Base-by-base conservation (phyloP, 257 asterid genomes). In the Ilex asprella region DNA sequence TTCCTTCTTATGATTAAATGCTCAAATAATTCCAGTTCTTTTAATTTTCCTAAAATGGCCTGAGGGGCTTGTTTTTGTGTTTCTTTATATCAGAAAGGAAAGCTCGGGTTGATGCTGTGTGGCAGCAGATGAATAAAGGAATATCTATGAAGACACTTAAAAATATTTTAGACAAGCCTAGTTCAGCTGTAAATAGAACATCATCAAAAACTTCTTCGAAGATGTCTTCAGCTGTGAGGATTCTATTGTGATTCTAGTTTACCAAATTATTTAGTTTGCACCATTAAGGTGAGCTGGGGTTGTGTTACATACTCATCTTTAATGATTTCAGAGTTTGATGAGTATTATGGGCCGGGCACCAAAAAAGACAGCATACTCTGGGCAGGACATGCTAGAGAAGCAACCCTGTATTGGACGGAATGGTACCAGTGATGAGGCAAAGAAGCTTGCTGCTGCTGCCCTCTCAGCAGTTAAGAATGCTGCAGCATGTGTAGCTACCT, bases 91-190 rank as follows among this genome's bases (percentile, higher is more conserved):
- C 76, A 92, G 99, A 86, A 71, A 84, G 89, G 70, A 83, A 85
- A 72, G 94, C 87, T 67, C 90, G 95, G 44, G 78, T 89, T 31
- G 96, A 87, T 71, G 95, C 88, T 70, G 72, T 89, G 31, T 92
- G 99, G 99, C 82, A 79, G 78, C 83, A 89, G 81, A 92, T 92
- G 97, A 92, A 79, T 61, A 89, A 92, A 74, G 99, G 97, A 61
- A 81, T 83, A 51, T 75, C 99, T 43, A 58, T 71, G 16, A 85
- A 79, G 70, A 67, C 86, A 67, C 84, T 89, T 31, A 87, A 75
- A 47, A 68, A 91, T 67, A 79, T 86, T 51, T 47, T 77, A 55
- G 63, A 65, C 71, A 86, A 64, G 66, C 81, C 69, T 65, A 70
- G 72, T 57, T 55, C 82, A 30, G 58, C 47, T 30, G 67, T 65